A percentile compares a stretch with the other conserved stretches of the same genome.
Evolutionary conservation across 805 yeast species (phyloP).

Genomic region (Scheffersomyces lignosus): DNA sequence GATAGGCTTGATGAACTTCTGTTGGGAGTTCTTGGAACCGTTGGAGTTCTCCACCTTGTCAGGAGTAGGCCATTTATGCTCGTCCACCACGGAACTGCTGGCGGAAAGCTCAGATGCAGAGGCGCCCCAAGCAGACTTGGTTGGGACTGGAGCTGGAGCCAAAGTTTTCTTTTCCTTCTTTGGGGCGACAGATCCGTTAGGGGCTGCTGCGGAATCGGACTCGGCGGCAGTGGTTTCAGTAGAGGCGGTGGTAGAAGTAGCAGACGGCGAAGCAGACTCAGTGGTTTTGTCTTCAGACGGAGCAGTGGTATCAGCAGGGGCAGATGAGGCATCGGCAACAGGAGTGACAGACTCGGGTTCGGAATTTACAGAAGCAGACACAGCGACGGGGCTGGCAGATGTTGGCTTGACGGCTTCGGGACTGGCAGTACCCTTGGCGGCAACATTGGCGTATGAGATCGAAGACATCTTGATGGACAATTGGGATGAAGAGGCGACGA

Average conservation of each 20-base stretch:
- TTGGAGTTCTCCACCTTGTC: conserved; percentile 22
- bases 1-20: conserved; percentile 41
- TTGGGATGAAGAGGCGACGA: too few species aligned
- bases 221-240: conserved; percentile 5
- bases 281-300: conserved; percentile 1
- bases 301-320: conserved; percentile 6
- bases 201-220: conserved; percentile 6
- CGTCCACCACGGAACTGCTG: conserved; percentile 30
- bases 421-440: conserved; percentile 33
- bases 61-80: conserved; percentile 46
- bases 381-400: conserved; percentile 10
- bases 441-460: conserved; percentile 43
- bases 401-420: conserved; percentile 10
- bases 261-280: conserved; percentile 5
- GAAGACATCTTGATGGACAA: conserved; percentile 20
- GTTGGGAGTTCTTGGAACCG: conserved; percentile 15
- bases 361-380: conserved; percentile 6
- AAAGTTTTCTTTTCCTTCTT: conserved; percentile 32
- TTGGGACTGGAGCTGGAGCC: conserved; percentile 49
- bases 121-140: conserved; percentile 43
- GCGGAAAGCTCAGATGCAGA: conserved; percentile 14
- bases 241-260: conserved; percentile 6
- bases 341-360: neutral
- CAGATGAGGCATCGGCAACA: conserved; percentile 4
- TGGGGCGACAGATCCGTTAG: conserved; percentile 4